Evolutionary conservation across 306 rosid genomes (phyloP).

Genomic region (Dalbergia cochinchinensis): DNA sequence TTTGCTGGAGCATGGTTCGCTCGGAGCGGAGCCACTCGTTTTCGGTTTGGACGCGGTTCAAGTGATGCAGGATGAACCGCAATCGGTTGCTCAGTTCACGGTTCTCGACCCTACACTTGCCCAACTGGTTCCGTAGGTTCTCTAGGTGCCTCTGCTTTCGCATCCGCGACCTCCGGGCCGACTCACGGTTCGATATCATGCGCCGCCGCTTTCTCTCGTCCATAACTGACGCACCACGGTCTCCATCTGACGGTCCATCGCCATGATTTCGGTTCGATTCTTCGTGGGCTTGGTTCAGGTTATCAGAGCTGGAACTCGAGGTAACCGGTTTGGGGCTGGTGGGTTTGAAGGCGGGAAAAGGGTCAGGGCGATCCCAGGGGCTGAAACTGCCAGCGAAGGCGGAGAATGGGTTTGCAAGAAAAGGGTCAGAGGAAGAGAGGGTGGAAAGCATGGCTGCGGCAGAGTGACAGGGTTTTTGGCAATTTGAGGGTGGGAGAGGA

Average conservation of each 20-base stretch:
- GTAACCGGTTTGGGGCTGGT: conserved; percentile 36
- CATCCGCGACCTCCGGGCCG: conserved; percentile 89
- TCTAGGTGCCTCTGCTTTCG: conserved; percentile 89
- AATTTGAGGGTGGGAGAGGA: conserved; percentile 47
- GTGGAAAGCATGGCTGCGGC: conserved; percentile 65
- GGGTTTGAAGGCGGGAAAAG: conserved; percentile 39
- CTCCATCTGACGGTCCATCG: conserved; percentile 15
- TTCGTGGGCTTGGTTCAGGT: conserved; percentile 39
- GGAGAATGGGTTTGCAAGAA: conserved; percentile 59
- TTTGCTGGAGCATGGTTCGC: conserved; percentile 59
- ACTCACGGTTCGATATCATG: conserved; percentile 96
- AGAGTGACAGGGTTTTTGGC: conserved; percentile 37
- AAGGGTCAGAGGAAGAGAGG: conserved; percentile 53
- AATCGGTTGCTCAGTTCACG: conserved; percentile 71
- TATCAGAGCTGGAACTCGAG: conserved; percentile 58
- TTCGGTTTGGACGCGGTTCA: conserved; percentile 63
- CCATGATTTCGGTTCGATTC: conserved; percentile 33
- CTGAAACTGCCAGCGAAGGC: conserved; percentile 54
- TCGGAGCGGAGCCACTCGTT: conserved; percentile 74
- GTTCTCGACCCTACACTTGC: conserved; percentile 75
- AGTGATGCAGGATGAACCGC: conserved; percentile 56
- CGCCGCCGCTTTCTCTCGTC: conserved; percentile 85
- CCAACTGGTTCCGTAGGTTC: conserved; percentile 81
- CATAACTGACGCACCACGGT: conserved; percentile 10
- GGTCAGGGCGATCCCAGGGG: conserved; percentile 62